Base-by-base conservation (phyloP, 495 filamentous ascomycete genomes). In the Hypoxylon lenormandii region DNA sequence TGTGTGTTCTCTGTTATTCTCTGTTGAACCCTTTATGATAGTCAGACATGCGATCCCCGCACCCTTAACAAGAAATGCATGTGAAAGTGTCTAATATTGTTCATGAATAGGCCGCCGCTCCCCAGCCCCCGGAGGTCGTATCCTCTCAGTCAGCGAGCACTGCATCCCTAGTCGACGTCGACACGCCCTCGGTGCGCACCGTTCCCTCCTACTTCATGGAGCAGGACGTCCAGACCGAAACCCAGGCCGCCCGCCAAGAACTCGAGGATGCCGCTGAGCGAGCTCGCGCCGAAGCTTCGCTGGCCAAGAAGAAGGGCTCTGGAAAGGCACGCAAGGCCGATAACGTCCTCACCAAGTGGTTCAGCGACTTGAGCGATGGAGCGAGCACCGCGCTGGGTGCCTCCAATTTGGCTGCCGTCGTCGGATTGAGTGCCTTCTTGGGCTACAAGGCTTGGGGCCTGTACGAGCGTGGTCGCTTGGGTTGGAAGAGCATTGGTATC, bases 121-220 rank as follows among this genome's bases (percentile, higher is more conserved):
- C 70, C 81, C 91, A 83, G 66, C 80, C 87, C 5, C 87, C 89
- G 4, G 78, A 88, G 72, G 70, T 94, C 68, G 82, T 88, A 69
- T 80, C 84, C 64, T 83, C 83, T 60, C 85, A 89, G 72, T 81
- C 81, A 30, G 81, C 83, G 61, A 85, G 85, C 63, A 77, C 80
- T 12, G 78, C 84, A 10, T 91, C 87, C 30, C 84, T 94, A 45
- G 81, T 93, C 74, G 91, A 94, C 76, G 90, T 94, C 66, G 91
- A 94, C 80, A 81, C 83, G 1, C 89, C 89, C 11, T 89, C 91
- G 51, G 83, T 94, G 51, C 84, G 82, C 68, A 85, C 87, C 15
- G 91, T 92, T 0, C 89, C 89, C 15, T 82, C 91, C 4, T 83
- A 89, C 70, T 92, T 86, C 76, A 75, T 83, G 51, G 76, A 88